Conservation (phyloP, 2,329 filamentous ascomycete genomes). For the Trichoderma breve region DNA sequence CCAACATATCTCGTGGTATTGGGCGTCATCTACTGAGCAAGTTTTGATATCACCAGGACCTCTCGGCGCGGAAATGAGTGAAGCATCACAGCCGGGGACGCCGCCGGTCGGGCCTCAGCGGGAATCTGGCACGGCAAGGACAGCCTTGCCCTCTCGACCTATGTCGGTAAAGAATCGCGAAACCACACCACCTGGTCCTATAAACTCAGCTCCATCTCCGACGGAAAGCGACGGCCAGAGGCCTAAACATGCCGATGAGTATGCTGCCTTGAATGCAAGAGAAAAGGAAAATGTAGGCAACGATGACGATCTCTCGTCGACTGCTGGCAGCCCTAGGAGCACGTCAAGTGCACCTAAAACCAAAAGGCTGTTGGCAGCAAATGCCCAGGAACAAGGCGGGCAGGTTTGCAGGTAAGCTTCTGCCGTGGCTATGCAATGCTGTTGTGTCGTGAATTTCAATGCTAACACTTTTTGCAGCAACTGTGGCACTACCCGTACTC, state of each 20-base stretch:
- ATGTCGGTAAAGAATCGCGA: constrained; percentile 35
- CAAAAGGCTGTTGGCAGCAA: constrained; percentile 21
- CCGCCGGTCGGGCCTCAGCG: constrained; percentile 31
- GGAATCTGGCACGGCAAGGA: constrained; percentile 34
- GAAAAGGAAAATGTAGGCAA: constrained; percentile 29
- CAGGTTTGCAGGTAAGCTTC: constrained; percentile 68
- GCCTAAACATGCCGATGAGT: constrained; percentile 26
- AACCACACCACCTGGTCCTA: constrained; percentile 20
- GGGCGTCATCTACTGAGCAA: background rate
- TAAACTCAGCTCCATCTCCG: constrained; percentile 27
- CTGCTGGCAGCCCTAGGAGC: constrained; percentile 32
- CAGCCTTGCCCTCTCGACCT: constrained; percentile 40
- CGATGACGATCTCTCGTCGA: constrained; percentile 27
- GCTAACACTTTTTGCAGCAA: constrained; percentile 59
- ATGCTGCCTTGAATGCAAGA: constrained; percentile 29
- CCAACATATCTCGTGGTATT: constrained; percentile 8
- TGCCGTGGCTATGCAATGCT: background rate
- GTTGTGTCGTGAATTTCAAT: background rate
- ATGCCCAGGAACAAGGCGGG: constrained; percentile 45
- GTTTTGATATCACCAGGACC: background rate
- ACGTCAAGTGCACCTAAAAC: constrained; percentile 20
- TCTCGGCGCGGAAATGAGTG: constrained; percentile 32
- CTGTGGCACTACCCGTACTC: constrained; percentile 89
- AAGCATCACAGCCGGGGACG: constrained; percentile 29
- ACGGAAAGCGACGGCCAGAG: constrained; percentile 26